Evolutionary conservation across 306 rosid genomes (phyloP).

Genomic region (Crotalaria pallida): DNA sequence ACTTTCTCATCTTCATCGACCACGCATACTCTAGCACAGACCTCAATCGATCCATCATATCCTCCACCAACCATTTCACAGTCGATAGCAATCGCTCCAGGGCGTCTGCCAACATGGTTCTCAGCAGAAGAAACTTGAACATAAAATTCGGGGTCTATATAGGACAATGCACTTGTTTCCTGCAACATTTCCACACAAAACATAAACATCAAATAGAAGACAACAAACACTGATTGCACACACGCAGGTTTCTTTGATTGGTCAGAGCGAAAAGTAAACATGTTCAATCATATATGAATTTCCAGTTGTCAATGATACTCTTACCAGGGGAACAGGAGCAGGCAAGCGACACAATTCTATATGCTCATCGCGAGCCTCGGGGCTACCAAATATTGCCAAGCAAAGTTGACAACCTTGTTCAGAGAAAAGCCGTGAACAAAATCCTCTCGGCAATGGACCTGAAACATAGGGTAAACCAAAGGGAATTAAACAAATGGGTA

Average conservation of each 20-base stretch:
- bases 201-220: conserved; percentile 13
- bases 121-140: conserved; percentile 22
- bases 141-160: conserved; percentile 21
- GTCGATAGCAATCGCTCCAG: conserved; percentile 60
- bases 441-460: conserved; percentile 62
- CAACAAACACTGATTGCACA: conserved; percentile 1
- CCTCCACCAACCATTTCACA: conserved; percentile 95
- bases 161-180: conserved; percentile 38
- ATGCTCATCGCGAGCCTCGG: conserved; percentile 46
- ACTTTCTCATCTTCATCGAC: conserved; percentile 74
- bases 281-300: background rate
- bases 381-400: conserved; percentile 42
- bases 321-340: conserved; percentile 54
- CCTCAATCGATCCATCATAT: conserved; percentile 74
- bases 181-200: conserved; percentile 33
- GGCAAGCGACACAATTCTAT: conserved; percentile 36
- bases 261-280: background rate
- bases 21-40: conserved; percentile 77
- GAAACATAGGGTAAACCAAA: conserved; percentile 8
- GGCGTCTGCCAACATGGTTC: conserved; percentile 18
- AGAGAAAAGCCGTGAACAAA: conserved; percentile 46
- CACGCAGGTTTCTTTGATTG: conserved; percentile 6
- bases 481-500: background rate
- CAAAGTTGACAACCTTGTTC: conserved; percentile 65
- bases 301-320: conserved; percentile 16